Conservation (phyloP, 169 alveolate species). For the Cryptosporidium viatorum region DNA sequence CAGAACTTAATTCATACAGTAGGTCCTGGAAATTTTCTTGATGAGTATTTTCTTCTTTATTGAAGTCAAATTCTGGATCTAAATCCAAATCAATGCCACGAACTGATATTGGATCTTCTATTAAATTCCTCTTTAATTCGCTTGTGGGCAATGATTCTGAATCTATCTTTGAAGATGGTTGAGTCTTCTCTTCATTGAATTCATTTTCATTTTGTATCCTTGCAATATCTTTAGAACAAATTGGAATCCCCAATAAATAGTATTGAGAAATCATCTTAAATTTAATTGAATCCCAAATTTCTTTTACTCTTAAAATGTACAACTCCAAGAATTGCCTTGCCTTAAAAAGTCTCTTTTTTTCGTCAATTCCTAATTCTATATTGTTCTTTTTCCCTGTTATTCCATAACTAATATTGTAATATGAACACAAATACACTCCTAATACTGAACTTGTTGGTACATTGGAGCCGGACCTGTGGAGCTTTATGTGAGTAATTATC, state of each 20-base stretch:
- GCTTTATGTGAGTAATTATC: constrained; percentile 22
- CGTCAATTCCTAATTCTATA: background rate
- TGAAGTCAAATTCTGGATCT: constrained; percentile 2
- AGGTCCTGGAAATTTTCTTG: background rate
- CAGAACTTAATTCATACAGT: background rate
- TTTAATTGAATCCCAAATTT: constrained; percentile 54
- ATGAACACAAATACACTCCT: constrained; percentile 25
- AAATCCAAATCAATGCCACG: background rate
- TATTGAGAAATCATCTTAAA: constrained; percentile 47
- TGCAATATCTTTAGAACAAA: constrained; percentile 48
- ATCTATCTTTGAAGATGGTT: background rate
- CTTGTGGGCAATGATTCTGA: background rate
- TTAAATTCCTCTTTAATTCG: background rate
- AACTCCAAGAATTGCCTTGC: constrained; percentile 13
- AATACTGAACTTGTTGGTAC: background rate
- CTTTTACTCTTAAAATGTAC: constrained; percentile 7
- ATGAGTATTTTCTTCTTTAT: background rate
- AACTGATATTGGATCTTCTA: background rate
- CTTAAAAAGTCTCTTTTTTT: background rate
- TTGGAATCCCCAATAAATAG: constrained; percentile 36
- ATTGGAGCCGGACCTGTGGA: background rate
- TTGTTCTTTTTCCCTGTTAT: constrained; percentile 11
- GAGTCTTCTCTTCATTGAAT: background rate
- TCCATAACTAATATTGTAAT: constrained; percentile 21
- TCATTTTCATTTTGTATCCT: constrained; percentile 20